phyloP scores from a whole-genome alignment of 805 yeast species.

The Torulaspora gathmanii region DNA sequence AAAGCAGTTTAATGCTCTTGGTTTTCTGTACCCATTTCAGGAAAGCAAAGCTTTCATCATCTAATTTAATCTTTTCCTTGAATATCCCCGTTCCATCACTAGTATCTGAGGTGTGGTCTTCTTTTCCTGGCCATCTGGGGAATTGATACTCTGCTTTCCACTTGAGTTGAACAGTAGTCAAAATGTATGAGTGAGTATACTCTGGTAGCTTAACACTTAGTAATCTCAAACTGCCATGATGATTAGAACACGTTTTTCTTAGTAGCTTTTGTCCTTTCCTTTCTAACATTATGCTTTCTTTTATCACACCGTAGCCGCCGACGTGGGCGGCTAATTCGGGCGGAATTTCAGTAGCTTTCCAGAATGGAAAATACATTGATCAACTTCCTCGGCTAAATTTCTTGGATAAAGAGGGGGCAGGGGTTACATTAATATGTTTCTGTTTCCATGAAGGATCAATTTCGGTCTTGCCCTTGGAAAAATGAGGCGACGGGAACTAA shows the following conservation, averaged over 20 bases:
- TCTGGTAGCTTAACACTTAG: neutral
- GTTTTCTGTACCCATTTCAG: constrained; percentile 1
- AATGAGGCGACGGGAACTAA: too few species aligned
- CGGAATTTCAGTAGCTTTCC: neutral
- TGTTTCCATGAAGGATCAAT: too few species aligned
- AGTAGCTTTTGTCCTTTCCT: constrained; percentile 11
- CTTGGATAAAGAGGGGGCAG: too few species aligned
- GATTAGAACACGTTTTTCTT: neutral
- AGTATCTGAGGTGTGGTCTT: neutral
- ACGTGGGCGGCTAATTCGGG: constrained; percentile 4
- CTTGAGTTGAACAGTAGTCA: neutral
- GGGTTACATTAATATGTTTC: too few species aligned
- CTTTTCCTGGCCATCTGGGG: constrained; percentile 3
- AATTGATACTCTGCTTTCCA: too few species aligned
- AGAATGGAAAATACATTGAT: neutral
- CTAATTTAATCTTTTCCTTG: constrained; percentile 6
- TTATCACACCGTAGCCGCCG: constrained; percentile 17
- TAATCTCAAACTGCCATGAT: neutral
- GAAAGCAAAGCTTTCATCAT: constrained; percentile 1
- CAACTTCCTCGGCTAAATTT: too few species aligned
- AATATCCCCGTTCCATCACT: neutral
- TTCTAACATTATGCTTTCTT: constrained; percentile 12
- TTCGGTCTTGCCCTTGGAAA: too few species aligned
- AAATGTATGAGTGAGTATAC: neutral
- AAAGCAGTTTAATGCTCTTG: neutral